A percentile compares a stretch with the other conserved stretches of the same genome.
Conservation (phyloP, 2,329 filamentous ascomycete species). For the Chaetomium olivaceum region DNA sequence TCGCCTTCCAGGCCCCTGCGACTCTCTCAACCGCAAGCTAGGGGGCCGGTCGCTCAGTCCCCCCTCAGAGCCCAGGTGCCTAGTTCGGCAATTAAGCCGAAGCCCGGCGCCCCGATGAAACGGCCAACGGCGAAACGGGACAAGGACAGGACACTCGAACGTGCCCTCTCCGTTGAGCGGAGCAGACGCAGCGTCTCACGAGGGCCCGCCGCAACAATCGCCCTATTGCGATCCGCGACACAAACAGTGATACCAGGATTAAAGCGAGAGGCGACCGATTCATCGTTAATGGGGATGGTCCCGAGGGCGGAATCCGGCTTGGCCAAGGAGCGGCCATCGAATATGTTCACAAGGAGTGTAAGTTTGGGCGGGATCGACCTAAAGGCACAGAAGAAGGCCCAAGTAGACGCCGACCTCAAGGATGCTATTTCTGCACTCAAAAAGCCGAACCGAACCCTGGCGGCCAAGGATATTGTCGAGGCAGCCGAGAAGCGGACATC, state of each 20-base stretch:
- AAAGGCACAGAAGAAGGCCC: constrained; percentile 65
- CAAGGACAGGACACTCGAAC: constrained; percentile 56
- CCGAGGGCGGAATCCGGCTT: constrained; percentile 45
- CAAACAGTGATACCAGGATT: constrained; percentile 60
- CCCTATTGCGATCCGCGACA: constrained; percentile 68
- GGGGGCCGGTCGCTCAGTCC: constrained; percentile 68
- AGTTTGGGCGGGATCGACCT: constrained; percentile 51
- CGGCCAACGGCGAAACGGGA: constrained; percentile 46
- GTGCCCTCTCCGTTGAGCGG: constrained; percentile 62
- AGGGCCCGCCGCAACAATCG: constrained; percentile 59
- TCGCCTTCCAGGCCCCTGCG: constrained; percentile 70
- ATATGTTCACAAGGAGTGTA: constrained; percentile 43
- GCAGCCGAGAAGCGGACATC: constrained; percentile 63
- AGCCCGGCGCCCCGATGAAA: constrained; percentile 55
- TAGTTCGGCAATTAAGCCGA: constrained; percentile 47
- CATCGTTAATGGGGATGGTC: constrained; percentile 52
- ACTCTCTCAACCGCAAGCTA: constrained; percentile 71
- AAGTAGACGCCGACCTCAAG: constrained; percentile 68
- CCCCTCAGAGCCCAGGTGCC: constrained; percentile 50
- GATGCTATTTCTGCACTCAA: constrained; percentile 73
- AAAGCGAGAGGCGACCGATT: constrained; percentile 70
- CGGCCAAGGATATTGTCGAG: constrained; percentile 66
- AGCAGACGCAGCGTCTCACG: constrained; percentile 56
- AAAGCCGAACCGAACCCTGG: constrained; percentile 72
- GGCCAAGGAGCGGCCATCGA: constrained; percentile 48